A percentile compares a stretch with the other conserved stretches of the same genome.
phyloP scores from a whole-genome alignment of 306 rosid species.

The Castanea sativa region DNA sequence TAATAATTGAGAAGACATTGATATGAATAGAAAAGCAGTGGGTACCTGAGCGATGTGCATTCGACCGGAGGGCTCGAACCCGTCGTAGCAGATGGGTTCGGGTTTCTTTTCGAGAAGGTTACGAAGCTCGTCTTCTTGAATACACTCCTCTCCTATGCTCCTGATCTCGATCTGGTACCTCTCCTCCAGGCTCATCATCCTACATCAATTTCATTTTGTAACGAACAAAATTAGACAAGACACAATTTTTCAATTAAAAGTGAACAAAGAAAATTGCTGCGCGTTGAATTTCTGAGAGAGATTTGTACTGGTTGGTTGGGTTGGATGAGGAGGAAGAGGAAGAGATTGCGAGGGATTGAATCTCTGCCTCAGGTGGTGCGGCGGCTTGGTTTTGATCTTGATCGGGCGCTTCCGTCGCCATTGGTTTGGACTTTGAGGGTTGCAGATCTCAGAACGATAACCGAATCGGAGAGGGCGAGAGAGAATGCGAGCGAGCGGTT shows the following conservation, averaged over 20 bases:
- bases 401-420: constrained; percentile 32
- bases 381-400: not conserved
- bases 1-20: too few relatives aligned
- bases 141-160: constrained; percentile 88
- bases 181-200: constrained; percentile 49
- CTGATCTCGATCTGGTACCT: constrained; percentile 50
- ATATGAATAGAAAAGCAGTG: not conserved
- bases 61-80: constrained; percentile 89
- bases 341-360: constrained; percentile 38
- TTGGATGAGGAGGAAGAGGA: constrained; percentile 28
- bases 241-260: not conserved
- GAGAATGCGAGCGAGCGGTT: too few relatives aligned
- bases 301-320: constrained; percentile 31
- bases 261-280: not conserved
- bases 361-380: constrained; percentile 17
- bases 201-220: not conserved
- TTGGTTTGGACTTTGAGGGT: not conserved
- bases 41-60: constrained; percentile 96
- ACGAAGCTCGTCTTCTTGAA: constrained; percentile 77
- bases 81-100: constrained; percentile 79
- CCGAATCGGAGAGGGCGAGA: too few relatives aligned
- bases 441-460: too few relatives aligned
- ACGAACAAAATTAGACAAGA: not conserved
- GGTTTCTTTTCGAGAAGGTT: constrained; percentile 65
- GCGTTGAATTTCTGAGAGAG: not conserved